Base-by-base conservation (phyloP, 768 basidiomycete genomes). In the Boletus insuetus region DNA sequence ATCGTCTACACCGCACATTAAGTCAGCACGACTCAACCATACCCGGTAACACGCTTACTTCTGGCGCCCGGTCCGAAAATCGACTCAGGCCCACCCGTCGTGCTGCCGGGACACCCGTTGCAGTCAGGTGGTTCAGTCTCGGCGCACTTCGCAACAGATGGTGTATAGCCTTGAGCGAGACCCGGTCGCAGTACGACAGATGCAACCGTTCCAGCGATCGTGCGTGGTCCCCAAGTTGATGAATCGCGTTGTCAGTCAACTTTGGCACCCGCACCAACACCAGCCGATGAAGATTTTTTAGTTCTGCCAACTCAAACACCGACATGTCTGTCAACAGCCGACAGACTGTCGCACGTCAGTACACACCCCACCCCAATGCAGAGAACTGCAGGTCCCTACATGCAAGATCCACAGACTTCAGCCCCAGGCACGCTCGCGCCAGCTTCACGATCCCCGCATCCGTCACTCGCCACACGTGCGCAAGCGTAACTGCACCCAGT, bases 321-420 rank as follows among this genome's bases (percentile, higher is more conserved):
- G 86, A 82, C 78, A 90, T 79, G 69, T 98, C 94, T 55, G 92
- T 95, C 53, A 98, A 73, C 55, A 83, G 80, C 29, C 85, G 79
- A 73, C 93, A 94, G 74, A 88, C 90, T 92, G 58, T 54, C 54
- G 26, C 13, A n/a, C 37, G 50, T 71, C 55, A 68, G 63, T 34
- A 51, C 40, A 51, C 20, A 3, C 1, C 14, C 44, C 49, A 45
- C 49, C 34, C 49, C 56, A 16, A 55, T 22, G 19, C 8, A 19
- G 5, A 14, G 11, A 60, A 54, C 49, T 16, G 29, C 78, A 35
- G 1, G 17, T 26, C 43, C 91, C 73, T 69, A 94, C 93, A 92
- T 45, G 91, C 89, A 46, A 97, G 75, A 69, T 97, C 95, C 59
- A 97, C 78, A 64, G 88, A 89, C 52, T 87, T 79, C 47, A 98